phyloP scores from a whole-genome alignment of 805 yeast genomes.

The Candida sphagnicola region DNA sequence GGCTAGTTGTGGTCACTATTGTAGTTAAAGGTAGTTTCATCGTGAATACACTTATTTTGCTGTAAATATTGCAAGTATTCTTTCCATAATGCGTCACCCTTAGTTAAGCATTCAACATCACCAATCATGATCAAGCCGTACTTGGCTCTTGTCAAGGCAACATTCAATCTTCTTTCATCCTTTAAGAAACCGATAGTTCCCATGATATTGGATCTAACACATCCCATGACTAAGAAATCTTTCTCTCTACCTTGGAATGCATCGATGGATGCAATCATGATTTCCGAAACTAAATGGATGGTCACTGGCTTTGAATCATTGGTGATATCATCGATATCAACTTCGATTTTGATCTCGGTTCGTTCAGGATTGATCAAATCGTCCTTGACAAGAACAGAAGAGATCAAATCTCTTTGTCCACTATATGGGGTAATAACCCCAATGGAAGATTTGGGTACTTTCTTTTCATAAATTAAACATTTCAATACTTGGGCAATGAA shows the following conservation, averaged over 20 bases:
- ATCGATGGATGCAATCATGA: constrained; percentile 56
- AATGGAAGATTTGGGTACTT: constrained; percentile 46
- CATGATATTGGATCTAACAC: constrained; percentile 64
- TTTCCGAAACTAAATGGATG: constrained; percentile 44
- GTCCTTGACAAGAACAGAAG: constrained; percentile 47
- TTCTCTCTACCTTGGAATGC: constrained; percentile 61
- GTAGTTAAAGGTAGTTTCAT: constrained; percentile 4
- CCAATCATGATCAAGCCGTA: constrained; percentile 60
- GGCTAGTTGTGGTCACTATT: background rate
- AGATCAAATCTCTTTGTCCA: constrained; percentile 65
- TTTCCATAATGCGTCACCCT: constrained; percentile 49
- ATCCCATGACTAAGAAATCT: constrained; percentile 47
- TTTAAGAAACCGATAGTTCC: constrained; percentile 78
- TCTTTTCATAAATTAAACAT: constrained; percentile 50
- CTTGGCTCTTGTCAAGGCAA: constrained; percentile 84
- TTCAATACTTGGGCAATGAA: constrained; percentile 45
- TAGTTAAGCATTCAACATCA: constrained; percentile 37
- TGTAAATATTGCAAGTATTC: constrained; percentile 43
- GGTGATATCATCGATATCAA: constrained; percentile 58
- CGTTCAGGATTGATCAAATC: constrained; percentile 52
- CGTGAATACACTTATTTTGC: constrained; percentile 15
- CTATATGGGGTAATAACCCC: constrained; percentile 75
- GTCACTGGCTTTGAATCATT: constrained; percentile 45
- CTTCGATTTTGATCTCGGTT: constrained; percentile 44
- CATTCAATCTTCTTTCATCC: constrained; percentile 84